Base-by-base conservation (phyloP, 306 rosid genomes). In the Pyrus pyrifolia region DNA sequence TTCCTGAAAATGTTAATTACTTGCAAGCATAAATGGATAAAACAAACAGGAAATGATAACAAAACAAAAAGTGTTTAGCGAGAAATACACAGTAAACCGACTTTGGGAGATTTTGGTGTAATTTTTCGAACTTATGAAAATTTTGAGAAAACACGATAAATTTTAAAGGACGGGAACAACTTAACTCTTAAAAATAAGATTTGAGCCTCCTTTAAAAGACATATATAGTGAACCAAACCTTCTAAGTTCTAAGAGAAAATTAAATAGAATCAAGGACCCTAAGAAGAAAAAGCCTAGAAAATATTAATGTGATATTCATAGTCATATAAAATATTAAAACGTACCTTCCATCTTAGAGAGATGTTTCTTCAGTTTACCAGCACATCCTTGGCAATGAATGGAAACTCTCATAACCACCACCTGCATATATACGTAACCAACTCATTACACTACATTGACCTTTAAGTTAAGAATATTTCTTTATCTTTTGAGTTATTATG, bases 341-440 rank as follows among this genome's bases (percentile, higher is more conserved):
- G 30, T 84, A 89, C 97, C 98, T 87, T 94, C 96, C 97, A 94
- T 94, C 79, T 89, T 94, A 5, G 98, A 84, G 4, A 94, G 80
- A 83, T 90, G 97, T 57, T 84, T 94, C 80, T 92, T 92, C 72
- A 94, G 90, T 85, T 89, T 94, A 45, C 89, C 90, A 64, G 98
- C 98, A 77, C 98, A 94, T 64, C 98, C 98, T 83, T 94, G 95
- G 68, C 98, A 94, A 52, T 94, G 95, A 85, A 94, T 84, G 60
- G 98, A 87, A 42, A 92, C 98, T 67, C 89, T 73, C 98, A 94
- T 90, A 68, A 92, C 98, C 64, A 94, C 98, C 81, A 91, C 98
- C 98, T 93, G 83, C 35, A 61, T 49, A 15, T 49, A 15, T 49
- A 49, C 15, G 45, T 13, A 61, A 52, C 67, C 68, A 40, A 67